phyloP scores from a whole-genome alignment of 306 rosid genomes.

The Acacia melanoxylon region DNA sequence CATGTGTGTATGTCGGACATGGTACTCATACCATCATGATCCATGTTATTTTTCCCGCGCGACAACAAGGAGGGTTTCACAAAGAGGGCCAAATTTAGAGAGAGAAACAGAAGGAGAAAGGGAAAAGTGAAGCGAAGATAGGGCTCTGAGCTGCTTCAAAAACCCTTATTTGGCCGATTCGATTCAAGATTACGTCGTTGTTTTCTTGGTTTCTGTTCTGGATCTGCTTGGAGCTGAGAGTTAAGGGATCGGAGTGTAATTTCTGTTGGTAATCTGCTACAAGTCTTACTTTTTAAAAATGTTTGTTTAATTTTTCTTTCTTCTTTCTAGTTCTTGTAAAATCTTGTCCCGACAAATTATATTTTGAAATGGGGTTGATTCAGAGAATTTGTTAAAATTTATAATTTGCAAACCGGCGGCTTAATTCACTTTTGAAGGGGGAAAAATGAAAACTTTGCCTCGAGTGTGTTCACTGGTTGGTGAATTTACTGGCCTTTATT shows the following conservation, averaged over 20 bases:
- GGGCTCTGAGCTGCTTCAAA: constrained; percentile 5
- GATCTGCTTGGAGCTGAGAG: background rate
- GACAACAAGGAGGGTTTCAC: constrained; percentile 9
- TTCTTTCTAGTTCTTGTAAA: background rate
- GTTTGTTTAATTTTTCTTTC: background rate
- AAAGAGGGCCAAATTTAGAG: background rate
- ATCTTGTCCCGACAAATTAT: background rate
- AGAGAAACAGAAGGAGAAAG: background rate
- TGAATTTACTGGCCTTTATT: background rate
- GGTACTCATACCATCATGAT: background rate
- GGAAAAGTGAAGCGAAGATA: background rate
- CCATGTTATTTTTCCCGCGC: constrained; percentile 29
- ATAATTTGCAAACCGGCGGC: background rate
- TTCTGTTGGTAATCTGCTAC: background rate
- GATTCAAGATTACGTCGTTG: background rate
- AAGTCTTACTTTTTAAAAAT: background rate
- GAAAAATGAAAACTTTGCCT: background rate
- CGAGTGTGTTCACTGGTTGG: background rate
- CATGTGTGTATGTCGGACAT: background rate
- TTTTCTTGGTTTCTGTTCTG: background rate
- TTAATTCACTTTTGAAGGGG: background rate
- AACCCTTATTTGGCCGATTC: constrained; percentile 4
- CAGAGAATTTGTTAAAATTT: background rate
- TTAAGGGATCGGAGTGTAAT: background rate
- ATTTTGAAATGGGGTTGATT: background rate